These are phyloP conservation scores for Chenopodium formosanum DNA, from an alignment of 148 eudicot species.

Conservation along the genomic window DNA sequence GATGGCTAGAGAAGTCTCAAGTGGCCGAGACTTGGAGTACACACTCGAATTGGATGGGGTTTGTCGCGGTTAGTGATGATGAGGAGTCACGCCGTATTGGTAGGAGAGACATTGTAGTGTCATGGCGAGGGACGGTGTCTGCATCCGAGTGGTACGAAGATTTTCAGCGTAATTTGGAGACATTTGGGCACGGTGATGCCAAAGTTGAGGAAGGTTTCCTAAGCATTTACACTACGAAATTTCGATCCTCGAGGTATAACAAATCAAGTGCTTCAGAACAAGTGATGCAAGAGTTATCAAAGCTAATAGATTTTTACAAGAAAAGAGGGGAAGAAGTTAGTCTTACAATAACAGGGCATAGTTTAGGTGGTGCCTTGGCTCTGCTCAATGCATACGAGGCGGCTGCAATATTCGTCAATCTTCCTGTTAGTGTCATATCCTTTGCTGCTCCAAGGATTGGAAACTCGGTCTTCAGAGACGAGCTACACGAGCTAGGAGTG, in stretches of 20 bases:
- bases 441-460: conserved; percentile 81
- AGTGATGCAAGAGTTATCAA: conserved; percentile 51
- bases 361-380: conserved; percentile 75
- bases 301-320: conserved; percentile 34
- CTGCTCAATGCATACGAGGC: conserved; percentile 67
- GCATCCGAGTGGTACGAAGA: conserved; percentile 77
- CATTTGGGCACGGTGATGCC: conserved; percentile 50
- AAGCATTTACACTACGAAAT: conserved; percentile 57
- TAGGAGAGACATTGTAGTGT: conserved; percentile 58
- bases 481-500: conserved; percentile 53
- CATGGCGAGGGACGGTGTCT: conserved; percentile 82
- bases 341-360: conserved; percentile 82
- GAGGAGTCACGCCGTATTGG: conserved; percentile 49
- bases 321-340: conserved; percentile 59
- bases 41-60: conserved; percentile 83
- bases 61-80: conserved; percentile 64
- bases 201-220: conserved; percentile 74
- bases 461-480: conserved; percentile 61
- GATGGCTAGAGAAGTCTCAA: conserved; percentile 56
- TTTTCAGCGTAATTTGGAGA: conserved; percentile 50
- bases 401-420: conserved; percentile 36
- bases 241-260: conserved; percentile 49
- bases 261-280: conserved; percentile 65
- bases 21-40: conserved; percentile 59
- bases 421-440: conserved; percentile 60